phyloP scores from a whole-genome alignment of 345 rosid genomes.

The Adansonia digitata region DNA sequence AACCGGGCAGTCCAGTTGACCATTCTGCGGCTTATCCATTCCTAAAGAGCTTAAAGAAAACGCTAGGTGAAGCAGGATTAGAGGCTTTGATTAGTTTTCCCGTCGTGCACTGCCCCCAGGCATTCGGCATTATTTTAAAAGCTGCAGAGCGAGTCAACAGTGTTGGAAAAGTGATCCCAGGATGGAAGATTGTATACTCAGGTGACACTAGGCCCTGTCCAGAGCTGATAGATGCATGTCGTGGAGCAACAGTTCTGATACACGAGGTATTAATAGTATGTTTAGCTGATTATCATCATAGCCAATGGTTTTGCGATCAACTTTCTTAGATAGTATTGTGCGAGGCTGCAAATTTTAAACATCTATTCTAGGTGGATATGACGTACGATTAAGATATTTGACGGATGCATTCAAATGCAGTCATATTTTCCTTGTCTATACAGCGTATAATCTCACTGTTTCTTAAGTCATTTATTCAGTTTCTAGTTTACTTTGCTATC shows the following conservation, averaged over 20 bases:
- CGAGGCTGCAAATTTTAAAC: background rate
- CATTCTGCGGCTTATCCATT: constrained; percentile 31
- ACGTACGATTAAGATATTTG: background rate
- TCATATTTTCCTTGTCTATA: background rate
- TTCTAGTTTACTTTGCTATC: background rate
- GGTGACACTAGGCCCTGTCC: constrained; percentile 97
- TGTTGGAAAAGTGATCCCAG: constrained; percentile 64
- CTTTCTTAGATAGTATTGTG: background rate
- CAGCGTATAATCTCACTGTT: background rate
- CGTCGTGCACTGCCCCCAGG: constrained; percentile 91
- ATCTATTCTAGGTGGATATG: background rate
- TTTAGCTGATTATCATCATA: background rate
- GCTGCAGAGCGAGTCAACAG: constrained; percentile 66
- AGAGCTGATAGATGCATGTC: constrained; percentile 59
- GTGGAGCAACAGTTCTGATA: constrained; percentile 80
- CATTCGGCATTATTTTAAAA: constrained; percentile 68
- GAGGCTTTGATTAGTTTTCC: constrained; percentile 75
- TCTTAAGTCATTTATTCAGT: background rate
- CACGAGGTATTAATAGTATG: constrained; percentile 52
- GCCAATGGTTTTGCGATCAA: background rate
- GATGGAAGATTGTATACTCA: constrained; percentile 93
- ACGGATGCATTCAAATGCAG: background rate
- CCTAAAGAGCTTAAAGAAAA: constrained; percentile 48
- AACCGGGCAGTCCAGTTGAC: constrained; percentile 47
- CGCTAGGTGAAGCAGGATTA: constrained; percentile 59